phyloP scores from a whole-genome alignment of 306 rosid genomes.

The Geum urbanum region DNA sequence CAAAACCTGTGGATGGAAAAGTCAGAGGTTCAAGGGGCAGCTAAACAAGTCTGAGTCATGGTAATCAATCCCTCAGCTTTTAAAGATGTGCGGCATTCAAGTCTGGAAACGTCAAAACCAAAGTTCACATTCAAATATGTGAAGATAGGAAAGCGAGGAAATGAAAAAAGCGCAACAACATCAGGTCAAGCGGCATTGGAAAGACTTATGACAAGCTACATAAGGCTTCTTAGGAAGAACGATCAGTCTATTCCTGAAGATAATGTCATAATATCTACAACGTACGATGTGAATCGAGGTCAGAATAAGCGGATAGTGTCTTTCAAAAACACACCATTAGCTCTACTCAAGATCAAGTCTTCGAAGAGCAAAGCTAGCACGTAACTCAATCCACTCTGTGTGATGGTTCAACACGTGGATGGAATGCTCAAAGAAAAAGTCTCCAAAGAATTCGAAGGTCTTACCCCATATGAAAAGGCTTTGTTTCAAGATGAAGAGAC shows the following conservation, averaged over 20 bases:
- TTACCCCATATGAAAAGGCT: not conserved
- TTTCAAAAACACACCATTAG: not conserved
- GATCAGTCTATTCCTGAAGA: not conserved
- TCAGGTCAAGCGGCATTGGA: not conserved
- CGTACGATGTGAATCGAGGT: too few relatives aligned
- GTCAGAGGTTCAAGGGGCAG: not conserved
- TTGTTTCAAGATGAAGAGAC: too few relatives aligned
- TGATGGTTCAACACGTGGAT: not conserved
- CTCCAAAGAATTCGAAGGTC: not conserved
- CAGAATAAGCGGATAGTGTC: not conserved
- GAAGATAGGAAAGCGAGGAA: too few relatives aligned
- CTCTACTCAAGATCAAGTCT: not conserved
- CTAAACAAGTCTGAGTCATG: not conserved
- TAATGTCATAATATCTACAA: not conserved
- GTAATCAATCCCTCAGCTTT: not conserved
- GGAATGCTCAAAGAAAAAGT: not conserved
- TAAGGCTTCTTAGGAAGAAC: not conserved
- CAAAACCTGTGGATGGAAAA: rapidly evolving
- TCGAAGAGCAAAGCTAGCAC: too few relatives aligned
- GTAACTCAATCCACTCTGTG: too few relatives aligned
- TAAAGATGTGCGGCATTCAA: not conserved
- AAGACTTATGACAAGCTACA: not conserved
- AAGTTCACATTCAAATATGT: too few relatives aligned
- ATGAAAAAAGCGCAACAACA: too few relatives aligned
- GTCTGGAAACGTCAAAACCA: not conserved